phyloP scores from a whole-genome alignment of 106 monocot genomes.

The Amphibolis antarctica region DNA sequence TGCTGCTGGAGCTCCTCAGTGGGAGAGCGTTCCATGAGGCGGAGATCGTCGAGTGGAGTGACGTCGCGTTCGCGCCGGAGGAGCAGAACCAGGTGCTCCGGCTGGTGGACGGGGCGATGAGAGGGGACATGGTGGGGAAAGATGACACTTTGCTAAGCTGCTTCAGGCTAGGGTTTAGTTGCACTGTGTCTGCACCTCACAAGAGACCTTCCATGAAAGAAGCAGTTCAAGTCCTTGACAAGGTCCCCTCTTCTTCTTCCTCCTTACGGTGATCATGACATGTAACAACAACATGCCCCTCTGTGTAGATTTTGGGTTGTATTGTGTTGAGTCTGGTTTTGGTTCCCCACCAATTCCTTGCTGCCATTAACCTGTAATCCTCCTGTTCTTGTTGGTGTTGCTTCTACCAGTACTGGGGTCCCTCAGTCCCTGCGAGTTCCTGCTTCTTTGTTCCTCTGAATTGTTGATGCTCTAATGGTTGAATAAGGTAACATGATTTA shows the following conservation, averaged over 20 bases:
- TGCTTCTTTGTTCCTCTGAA: too few relatives aligned
- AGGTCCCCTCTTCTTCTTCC: slow-evolving; percentile 20
- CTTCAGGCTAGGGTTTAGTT: slow-evolving; percentile 72
- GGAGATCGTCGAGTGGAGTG: slow-evolving; percentile 58
- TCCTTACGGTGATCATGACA: not conserved
- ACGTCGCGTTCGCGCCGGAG: slow-evolving; percentile 39
- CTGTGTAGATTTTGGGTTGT: too few relatives aligned
- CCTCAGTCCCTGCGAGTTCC: too few relatives aligned
- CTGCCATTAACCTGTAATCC: too few relatives aligned
- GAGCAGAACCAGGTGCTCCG: slow-evolving; percentile 43
- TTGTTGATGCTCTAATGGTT: too few relatives aligned
- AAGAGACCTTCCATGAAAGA: slow-evolving; percentile 88
- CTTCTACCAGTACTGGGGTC: too few relatives aligned
- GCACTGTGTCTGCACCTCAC: slow-evolving; percentile 43
- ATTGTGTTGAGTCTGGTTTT: too few relatives aligned
- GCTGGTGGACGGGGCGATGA: slow-evolving; percentile 71
- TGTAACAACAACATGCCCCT: too few relatives aligned
- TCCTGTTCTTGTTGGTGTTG: too few relatives aligned
- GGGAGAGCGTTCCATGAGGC: slow-evolving; percentile 64
- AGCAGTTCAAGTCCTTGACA: slow-evolving; percentile 55
- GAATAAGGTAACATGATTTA: too few relatives aligned
- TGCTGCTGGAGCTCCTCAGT: slow-evolving; percentile 66
- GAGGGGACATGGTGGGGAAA: slow-evolving; percentile 63
- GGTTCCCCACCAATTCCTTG: too few relatives aligned
- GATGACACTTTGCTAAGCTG: slow-evolving; percentile 57